Percentiles rank a stretch among this genome's conserved stretches.
phyloP scores from a whole-genome alignment of 202 grass and related monocot species.

The Zizania palustris region DNA sequence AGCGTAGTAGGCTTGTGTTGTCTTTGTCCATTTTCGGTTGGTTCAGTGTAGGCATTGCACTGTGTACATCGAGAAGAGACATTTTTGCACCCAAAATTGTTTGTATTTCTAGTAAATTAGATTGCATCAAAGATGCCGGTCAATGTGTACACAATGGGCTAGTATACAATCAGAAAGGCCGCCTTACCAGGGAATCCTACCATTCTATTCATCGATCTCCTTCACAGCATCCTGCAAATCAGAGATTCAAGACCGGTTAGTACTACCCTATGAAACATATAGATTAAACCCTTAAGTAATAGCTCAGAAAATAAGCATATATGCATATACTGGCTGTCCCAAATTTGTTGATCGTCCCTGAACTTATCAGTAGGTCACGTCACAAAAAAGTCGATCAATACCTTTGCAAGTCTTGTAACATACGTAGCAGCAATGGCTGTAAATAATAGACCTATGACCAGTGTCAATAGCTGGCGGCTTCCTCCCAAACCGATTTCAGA shows the following conservation, averaged over 20 bases:
- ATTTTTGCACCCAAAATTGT: conserved; percentile 33
- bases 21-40: background rate
- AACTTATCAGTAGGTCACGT: background rate
- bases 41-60: background rate
- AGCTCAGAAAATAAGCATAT: background rate
- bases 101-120: conserved; percentile 51
- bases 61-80: background rate
- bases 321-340: background rate
- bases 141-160: conserved; percentile 60
- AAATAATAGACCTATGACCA: conserved; percentile 78
- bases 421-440: conserved; percentile 84
- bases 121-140: conserved; percentile 53
- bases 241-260: background rate
- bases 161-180: conserved; percentile 40
- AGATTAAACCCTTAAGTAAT: background rate
- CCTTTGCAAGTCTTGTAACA: conserved; percentile 93
- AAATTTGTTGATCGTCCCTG: background rate
- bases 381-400: conserved; percentile 27
- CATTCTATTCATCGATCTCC: conserved; percentile 73
- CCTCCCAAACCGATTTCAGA: conserved; percentile 81
- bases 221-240: conserved; percentile 86
- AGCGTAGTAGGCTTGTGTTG: background rate
- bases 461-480: conserved; percentile 70
- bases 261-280: background rate
- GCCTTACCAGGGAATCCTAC: conserved; percentile 35